phyloP scores from a whole-genome alignment of 2,329 filamentous ascomycete species.

The Xylariaceae sp. region DNA sequence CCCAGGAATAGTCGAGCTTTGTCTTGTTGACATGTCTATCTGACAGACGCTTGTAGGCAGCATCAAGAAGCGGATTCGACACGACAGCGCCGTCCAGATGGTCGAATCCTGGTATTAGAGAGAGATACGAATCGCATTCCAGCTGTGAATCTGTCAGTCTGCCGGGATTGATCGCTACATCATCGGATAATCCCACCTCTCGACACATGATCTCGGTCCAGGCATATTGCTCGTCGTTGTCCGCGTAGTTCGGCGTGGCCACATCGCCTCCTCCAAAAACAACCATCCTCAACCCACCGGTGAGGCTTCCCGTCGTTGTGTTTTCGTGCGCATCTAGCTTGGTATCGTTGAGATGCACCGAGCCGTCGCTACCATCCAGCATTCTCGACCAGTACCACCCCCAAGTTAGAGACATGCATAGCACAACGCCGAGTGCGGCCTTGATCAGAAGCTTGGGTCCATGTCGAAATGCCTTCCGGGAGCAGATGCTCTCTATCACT shows the following conservation, averaged over 20 bases:
- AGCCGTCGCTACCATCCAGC: neutral
- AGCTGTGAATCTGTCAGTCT: constrained; percentile 35
- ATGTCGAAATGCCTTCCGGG: constrained; percentile 18
- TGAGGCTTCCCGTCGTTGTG: neutral
- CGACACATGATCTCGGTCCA: constrained; percentile 48
- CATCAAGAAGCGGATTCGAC: constrained; percentile 51
- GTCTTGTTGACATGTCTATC: neutral
- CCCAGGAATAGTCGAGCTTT: constrained; percentile 38
- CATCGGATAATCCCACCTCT: constrained; percentile 35
- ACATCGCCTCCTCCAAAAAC: constrained; percentile 49
- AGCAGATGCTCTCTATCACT: constrained; percentile 15
- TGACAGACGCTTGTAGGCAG: constrained; percentile 35
- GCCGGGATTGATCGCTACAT: neutral
- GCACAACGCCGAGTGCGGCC: constrained; percentile 16
- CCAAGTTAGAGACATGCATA: constrained; percentile 21
- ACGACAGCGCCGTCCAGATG: constrained; percentile 52
- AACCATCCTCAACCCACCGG: constrained; percentile 42
- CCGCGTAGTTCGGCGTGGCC: constrained; percentile 35
- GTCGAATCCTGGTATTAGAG: constrained; percentile 39
- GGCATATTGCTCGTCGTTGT: constrained; percentile 18
- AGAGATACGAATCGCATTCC: constrained; percentile 41
- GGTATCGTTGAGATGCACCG: constrained; percentile 10
- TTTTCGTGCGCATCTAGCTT: constrained; percentile 1
- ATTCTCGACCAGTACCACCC: constrained; percentile 6
- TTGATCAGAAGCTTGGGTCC: constrained; percentile 21